A percentile compares a stretch with the other conserved stretches of the same genome.
Evolutionary conservation across 371 early-diverging fungal genomes (phyloP).

Genomic region (Apophysomyces ossiformis): DNA sequence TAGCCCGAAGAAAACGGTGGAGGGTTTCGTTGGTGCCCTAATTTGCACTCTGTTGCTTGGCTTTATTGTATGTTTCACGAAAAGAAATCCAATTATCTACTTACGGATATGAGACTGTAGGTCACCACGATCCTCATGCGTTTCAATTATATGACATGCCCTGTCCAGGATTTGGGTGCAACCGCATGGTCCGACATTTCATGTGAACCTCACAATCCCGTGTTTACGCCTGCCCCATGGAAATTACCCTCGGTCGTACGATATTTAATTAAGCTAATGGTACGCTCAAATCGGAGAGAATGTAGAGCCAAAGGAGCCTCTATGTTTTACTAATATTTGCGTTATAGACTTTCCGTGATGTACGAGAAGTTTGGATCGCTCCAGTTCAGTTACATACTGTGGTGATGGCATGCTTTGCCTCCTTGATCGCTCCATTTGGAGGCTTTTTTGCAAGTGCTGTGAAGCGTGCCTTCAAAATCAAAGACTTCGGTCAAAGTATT

Average conservation of each 20-base stretch:
- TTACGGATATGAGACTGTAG: background rate
- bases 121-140: conserved; percentile 56
- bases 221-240: conserved; percentile 51
- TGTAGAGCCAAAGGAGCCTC: too few species aligned
- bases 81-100: background rate
- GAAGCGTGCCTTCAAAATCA: conserved; percentile 98
- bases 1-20: conserved; percentile 99
- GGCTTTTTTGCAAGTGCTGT: conserved; percentile 99
- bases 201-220: conserved; percentile 56
- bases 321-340: conserved; percentile 15
- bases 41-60: conserved; percentile 89
- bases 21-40: conserved; percentile 98
- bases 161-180: conserved; percentile 64
- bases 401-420: conserved; percentile 93
- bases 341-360: conserved; percentile 33
- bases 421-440: conserved; percentile 98
- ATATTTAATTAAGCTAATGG: conserved; percentile 31
- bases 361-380: conserved; percentile 59
- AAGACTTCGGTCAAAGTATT: conserved; percentile 98
- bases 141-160: conserved; percentile 88
- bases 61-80: conserved; percentile 61
- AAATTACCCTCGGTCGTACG: conserved; percentile 32
- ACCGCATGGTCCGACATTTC: conserved; percentile 54
- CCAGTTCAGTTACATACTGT: conserved; percentile 93
- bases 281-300: conserved; percentile 7